Evolutionary conservation across 1,139 yeast species (phyloP), one percentile per base, ranked within the genome.

Genomic region (Tardiomyces depauwii): DNA sequence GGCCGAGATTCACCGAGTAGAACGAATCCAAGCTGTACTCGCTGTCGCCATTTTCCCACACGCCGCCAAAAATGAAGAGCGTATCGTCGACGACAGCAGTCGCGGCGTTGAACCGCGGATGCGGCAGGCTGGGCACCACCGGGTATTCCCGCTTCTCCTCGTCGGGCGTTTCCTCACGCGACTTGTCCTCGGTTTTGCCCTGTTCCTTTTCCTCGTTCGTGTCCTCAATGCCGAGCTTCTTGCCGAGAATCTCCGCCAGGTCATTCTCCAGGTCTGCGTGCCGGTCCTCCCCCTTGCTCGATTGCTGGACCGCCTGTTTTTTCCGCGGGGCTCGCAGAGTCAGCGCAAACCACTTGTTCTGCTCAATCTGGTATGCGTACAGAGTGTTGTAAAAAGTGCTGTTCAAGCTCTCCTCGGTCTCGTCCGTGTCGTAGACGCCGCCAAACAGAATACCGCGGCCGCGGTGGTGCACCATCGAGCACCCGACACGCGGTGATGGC

Each of bases 381-480:
- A 91, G 66, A 51, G 80, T 80, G 60, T 89, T 88, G 67, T 76
- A 91, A 60, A 89, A 91, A 44, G 77, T 80, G 2, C 96, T 86
- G 42, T 84, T 93, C 53, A 91, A 68, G 45, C 84, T 78, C 62
- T 91, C 98, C 63, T 91, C 97, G 33, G 95, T 89, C 64, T 91
- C 98, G 54, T 88, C 96, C 51, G 76, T 84, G 65, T 91, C 98
- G 59, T 77, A 89, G 13, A 91, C 98, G 52, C 98, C 98, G 40
- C 97, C 98, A 67, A 89, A 91, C 61, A 89, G 61, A 14, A 91
- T 76, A 49, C 97, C 97, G 70, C 97, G 78, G 50, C 93, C 94
- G 57, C 88, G 85, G 64, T 91, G 97, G 58, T 75, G 74, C 2
- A 80, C 89, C 78, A 91, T 77, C 2, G 94, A 82, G 60, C 95